A percentile compares a stretch with the other conserved stretches of the same genome.
phyloP scores from a whole-genome alignment of 805 yeast species.

The Debaryomyces maramus region DNA sequence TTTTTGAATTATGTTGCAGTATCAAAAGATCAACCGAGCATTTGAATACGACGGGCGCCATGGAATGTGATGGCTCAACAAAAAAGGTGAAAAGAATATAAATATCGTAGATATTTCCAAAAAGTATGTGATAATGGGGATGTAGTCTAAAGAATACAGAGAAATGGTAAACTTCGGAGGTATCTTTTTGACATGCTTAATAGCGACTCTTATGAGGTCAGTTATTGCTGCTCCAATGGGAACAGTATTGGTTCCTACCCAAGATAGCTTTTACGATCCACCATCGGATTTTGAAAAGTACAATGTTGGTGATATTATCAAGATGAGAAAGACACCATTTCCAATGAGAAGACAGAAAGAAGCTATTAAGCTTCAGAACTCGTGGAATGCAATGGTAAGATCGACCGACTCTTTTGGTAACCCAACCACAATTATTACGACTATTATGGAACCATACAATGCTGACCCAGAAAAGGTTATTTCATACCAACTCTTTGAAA shows the following conservation, averaged over 20 bases:
- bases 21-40: too few relatives aligned
- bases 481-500: conserved; percentile 31
- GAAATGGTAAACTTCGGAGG: too few relatives aligned
- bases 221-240: neutral
- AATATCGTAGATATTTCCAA: too few relatives aligned
- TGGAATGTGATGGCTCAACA: too few relatives aligned
- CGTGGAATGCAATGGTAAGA: conserved; percentile 24
- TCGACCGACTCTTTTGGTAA: conserved; percentile 26
- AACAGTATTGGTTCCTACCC: neutral
- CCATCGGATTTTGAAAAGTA: conserved; percentile 21
- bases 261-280: conserved; percentile 26
- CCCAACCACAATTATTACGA: conserved; percentile 24
- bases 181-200: too few relatives aligned
- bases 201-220: neutral
- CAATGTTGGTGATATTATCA: conserved; percentile 25
- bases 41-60: too few relatives aligned
- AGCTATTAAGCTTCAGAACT: conserved; percentile 19
- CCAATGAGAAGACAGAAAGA: conserved; percentile 16
- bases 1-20: too few relatives aligned
- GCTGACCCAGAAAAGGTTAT: conserved; percentile 25
- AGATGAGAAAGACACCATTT: conserved; percentile 19
- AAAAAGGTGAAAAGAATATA: too few relatives aligned
- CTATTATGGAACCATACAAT: conserved; percentile 30
- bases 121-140: too few relatives aligned
- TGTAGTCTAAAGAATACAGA: too few relatives aligned